Percentiles rank a stretch among this genome's conserved stretches.
These are phyloP conservation scores for Exophiala xenobiotica DNA, from an alignment of 2,329 filamentous ascomycete genomes.

Conservation along the genomic window DNA sequence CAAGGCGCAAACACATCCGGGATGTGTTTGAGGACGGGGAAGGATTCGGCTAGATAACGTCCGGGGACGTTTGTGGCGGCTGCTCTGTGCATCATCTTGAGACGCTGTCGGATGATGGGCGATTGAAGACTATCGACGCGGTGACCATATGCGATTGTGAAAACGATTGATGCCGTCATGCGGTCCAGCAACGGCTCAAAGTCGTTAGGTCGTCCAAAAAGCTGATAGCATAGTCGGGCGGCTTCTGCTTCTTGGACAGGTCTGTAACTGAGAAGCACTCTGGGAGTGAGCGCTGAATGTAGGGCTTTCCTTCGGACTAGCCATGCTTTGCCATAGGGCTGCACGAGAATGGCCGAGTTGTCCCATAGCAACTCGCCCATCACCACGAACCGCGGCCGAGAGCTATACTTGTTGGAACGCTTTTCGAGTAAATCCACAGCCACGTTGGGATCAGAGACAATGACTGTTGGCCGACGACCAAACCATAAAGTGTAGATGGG, in stretches of 20 bases:
- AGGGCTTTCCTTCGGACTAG: slow-evolving; percentile 37
- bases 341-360: slow-evolving; percentile 40
- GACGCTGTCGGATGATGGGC: slow-evolving; percentile 34
- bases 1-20: slow-evolving; percentile 34
- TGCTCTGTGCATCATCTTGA: slow-evolving; percentile 38
- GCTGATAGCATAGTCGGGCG: slow-evolving; percentile 33
- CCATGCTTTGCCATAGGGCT: slow-evolving; percentile 47
- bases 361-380: slow-evolving; percentile 30
- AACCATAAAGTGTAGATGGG: slow-evolving; percentile 34
- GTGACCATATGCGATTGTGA: slow-evolving; percentile 41
- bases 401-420: slow-evolving; percentile 41
- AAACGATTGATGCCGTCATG: slow-evolving; percentile 41
- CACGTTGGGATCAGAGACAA: slow-evolving; percentile 37
- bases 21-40: slow-evolving; percentile 35
- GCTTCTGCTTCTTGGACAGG: slow-evolving; percentile 36
- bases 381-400: slow-evolving; percentile 34
- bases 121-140: slow-evolving; percentile 38
- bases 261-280: slow-evolving; percentile 37
- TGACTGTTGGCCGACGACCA: slow-evolving; percentile 33
- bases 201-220: slow-evolving; percentile 34
- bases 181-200: slow-evolving; percentile 41
- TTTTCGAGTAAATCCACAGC: slow-evolving; percentile 42
- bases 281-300: slow-evolving; percentile 47
- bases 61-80: slow-evolving; percentile 41
- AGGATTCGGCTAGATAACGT: slow-evolving; percentile 38